phyloP scores from a whole-genome alignment of 2,329 filamentous ascomycete species.

The Aspergillus alliaceus region DNA sequence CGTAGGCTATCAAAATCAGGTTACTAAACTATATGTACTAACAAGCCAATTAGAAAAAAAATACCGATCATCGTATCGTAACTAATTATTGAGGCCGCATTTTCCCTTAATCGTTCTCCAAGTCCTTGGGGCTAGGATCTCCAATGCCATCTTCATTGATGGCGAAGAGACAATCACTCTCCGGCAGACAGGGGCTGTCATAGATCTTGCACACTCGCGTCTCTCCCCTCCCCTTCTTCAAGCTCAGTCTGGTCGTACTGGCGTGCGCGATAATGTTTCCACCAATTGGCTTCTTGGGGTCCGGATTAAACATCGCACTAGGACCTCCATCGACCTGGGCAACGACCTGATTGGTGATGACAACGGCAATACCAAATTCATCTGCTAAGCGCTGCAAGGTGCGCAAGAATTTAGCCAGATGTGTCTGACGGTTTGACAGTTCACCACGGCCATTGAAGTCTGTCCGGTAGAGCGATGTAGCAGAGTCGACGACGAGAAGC shows the following conservation, averaged over 20 bases:
- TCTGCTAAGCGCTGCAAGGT: conserved; percentile 56
- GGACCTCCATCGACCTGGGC: conserved; percentile 96
- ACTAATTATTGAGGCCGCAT: conserved; percentile 6
- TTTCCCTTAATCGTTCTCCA: conserved; percentile 70
- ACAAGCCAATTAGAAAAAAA: conserved; percentile 16
- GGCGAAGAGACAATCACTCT: conserved; percentile 94
- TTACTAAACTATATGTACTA: conserved; percentile 6
- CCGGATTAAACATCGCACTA: conserved; percentile 97
- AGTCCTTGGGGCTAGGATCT: conserved; percentile 91
- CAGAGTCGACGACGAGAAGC: conserved; percentile 90
- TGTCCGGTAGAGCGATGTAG: conserved; percentile 91
- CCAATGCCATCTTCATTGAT: conserved; percentile 97
- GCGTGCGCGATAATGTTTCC: conserved; percentile 99
- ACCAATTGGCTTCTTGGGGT: conserved; percentile 98
- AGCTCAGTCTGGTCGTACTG: conserved; percentile 86
- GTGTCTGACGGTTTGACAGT: conserved; percentile 79
- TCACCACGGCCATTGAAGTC: conserved; percentile 97
- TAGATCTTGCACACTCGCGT: conserved; percentile 99
- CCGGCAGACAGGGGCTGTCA: conserved; percentile 93
- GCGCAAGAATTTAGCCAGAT: conserved; percentile 52
- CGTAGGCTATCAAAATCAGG: not conserved
- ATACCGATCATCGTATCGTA: conserved; percentile 27
- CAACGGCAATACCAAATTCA: conserved; percentile 92
- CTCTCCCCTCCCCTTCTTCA: conserved; percentile 94
- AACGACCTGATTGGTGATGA: conserved; percentile 98